These are phyloP conservation scores for Verticillium alfalfae DNA, from an alignment of 2,329 filamentous ascomycete genomes.

Conservation along the genomic window DNA sequence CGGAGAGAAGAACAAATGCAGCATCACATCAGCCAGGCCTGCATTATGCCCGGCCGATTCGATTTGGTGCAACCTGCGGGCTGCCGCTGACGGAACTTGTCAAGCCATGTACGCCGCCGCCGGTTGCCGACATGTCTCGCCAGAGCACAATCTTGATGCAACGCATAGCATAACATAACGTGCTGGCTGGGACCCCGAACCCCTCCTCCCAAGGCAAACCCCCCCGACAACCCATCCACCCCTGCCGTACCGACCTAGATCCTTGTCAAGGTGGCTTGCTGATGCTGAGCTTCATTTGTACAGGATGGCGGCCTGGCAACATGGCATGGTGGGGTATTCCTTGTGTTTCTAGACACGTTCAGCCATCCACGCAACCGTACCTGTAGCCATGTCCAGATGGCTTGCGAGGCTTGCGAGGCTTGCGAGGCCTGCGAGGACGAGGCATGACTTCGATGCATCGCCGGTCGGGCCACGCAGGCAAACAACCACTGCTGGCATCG, in stretches of 20 bases:
- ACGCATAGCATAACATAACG: background rate
- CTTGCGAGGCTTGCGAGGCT: background rate
- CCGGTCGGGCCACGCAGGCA: background rate
- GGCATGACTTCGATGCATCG: background rate
- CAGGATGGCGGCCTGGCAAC: conserved; percentile 1
- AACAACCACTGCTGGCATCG: background rate
- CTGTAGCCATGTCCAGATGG: too few relatives aligned
- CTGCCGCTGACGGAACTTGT: background rate
- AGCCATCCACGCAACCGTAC: background rate
- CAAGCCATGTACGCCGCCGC: background rate
- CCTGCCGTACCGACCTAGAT: background rate
- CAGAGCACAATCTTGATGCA: background rate
- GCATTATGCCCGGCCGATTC: background rate
- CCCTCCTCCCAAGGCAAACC: background rate
- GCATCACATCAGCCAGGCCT: background rate
- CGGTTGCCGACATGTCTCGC: background rate
- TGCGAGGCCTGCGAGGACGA: background rate
- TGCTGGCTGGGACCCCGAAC: background rate
- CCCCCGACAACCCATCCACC: background rate
- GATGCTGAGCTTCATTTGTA: background rate
- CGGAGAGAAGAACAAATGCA: background rate
- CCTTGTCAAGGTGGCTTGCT: background rate
- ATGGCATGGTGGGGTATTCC: conserved; percentile 14
- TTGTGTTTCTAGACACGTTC: conserved; percentile 1
- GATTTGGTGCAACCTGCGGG: background rate